phyloP scores from a whole-genome alignment of 1,284 basidiomycete genomes.

The Cutaneotrichosporon sp. region DNA sequence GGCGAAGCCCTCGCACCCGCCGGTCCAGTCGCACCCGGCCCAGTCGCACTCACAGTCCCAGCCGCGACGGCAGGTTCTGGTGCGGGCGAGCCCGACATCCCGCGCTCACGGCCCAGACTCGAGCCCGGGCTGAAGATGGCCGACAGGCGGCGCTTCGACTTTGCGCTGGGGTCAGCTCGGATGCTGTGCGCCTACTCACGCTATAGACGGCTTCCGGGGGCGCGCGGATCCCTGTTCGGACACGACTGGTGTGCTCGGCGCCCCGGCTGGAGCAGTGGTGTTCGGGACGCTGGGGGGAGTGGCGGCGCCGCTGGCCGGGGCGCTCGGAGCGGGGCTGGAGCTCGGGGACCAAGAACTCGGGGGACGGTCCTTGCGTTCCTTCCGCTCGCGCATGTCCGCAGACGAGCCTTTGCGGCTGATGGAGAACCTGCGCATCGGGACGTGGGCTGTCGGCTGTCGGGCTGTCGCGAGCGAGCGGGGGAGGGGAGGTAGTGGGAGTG shows the following conservation, averaged over 20 bases:
- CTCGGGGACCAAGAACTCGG: background rate
- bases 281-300: background rate
- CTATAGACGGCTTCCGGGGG: slow-evolving; percentile 4
- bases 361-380: slow-evolving; percentile 6
- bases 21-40: too few relatives aligned
- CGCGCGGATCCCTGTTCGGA: too few relatives aligned
- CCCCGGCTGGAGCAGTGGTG: background rate
- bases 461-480: background rate
- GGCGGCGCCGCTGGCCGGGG: background rate
- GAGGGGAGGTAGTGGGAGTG: background rate
- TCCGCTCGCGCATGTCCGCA: background rate
- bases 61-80: background rate
- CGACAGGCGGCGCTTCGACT: slow-evolving; percentile 34
- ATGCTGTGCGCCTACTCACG: too few relatives aligned
- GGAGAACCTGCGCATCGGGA: slow-evolving; percentile 10
- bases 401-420: slow-evolving; percentile 11
- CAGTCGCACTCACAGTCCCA: too few relatives aligned
- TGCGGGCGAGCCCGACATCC: background rate
- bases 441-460: background rate
- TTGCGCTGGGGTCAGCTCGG: too few relatives aligned
- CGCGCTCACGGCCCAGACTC: background rate
- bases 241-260: background rate
- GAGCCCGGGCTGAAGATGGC: slow-evolving; percentile 31
- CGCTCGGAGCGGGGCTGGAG: background rate
- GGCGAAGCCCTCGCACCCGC: too few relatives aligned